These are phyloP conservation scores for Amaranthus cruentus DNA, from an alignment of 148 eudicot genomes.

Conservation along the genomic window DNA sequence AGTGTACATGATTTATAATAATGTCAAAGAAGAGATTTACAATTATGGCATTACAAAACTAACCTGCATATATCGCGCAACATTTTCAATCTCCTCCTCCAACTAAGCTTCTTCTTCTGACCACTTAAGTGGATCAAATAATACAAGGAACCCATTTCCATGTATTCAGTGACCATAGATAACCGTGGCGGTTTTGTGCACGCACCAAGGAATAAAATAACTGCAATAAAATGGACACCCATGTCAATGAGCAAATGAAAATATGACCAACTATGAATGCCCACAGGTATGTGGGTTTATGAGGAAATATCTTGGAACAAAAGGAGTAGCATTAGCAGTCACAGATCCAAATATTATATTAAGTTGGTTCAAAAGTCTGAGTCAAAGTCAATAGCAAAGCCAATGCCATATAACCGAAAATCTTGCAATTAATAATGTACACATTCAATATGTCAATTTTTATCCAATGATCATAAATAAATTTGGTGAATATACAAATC, in stretches of 20 bases:
- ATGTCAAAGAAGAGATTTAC: too few relatives aligned
- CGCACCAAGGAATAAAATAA: constrained; percentile 94
- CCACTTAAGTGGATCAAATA: constrained; percentile 90
- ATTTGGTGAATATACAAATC: too few relatives aligned
- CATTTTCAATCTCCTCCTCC: constrained; percentile 94
- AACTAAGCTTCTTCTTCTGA: constrained; percentile 92
- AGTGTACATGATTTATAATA: too few relatives aligned
- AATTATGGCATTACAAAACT: neutral
- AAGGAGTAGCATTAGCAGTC: too few relatives aligned
- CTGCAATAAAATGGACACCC: constrained; percentile 40
- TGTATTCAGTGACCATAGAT: constrained; percentile 97
- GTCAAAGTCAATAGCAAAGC: too few relatives aligned
- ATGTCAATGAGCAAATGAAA: constrained; percentile 1
- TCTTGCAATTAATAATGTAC: too few relatives aligned
- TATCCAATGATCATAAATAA: too few relatives aligned
- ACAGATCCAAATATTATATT: too few relatives aligned
- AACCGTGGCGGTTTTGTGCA: constrained; percentile 92
- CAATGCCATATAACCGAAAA: too few relatives aligned
- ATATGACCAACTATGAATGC: neutral
- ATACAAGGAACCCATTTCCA: constrained; percentile 98
- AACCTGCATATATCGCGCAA: constrained; percentile 99
- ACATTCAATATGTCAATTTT: too few relatives aligned
- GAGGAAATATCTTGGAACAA: too few relatives aligned
- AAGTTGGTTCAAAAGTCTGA: too few relatives aligned
- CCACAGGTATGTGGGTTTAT: neutral